phyloP scores from a whole-genome alignment of 2,329 filamentous ascomycete genomes.

The Alternaria infectoria region DNA sequence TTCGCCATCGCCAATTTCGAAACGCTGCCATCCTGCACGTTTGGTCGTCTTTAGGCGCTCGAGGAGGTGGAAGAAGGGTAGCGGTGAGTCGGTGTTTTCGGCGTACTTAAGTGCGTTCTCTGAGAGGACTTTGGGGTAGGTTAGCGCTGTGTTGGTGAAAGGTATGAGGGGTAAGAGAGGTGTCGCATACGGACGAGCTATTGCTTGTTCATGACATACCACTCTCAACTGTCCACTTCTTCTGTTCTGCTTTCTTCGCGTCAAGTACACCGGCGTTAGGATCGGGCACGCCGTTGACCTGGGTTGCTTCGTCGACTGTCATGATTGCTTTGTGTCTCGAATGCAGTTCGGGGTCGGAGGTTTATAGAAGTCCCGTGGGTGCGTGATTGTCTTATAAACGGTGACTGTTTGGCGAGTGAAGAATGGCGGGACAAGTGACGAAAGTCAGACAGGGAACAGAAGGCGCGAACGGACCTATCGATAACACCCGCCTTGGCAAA shows the following conservation, averaged over 20 bases:
- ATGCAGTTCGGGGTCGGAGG: background rate
- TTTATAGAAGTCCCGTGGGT: background rate
- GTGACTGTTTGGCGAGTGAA: slow-evolving; percentile 10
- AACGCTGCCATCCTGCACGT: slow-evolving; percentile 93
- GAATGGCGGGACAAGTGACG: slow-evolving; percentile 10
- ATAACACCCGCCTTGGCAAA: slow-evolving; percentile 31
- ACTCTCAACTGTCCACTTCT: slow-evolving; percentile 53
- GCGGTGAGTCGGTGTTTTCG: slow-evolving; percentile 71
- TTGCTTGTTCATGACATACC: slow-evolving; percentile 49
- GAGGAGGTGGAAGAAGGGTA: slow-evolving; percentile 93
- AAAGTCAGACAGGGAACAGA: slow-evolving; percentile 29
- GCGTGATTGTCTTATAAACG: background rate
- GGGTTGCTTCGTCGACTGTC: slow-evolving; percentile 45
- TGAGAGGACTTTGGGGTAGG: slow-evolving; percentile 61
- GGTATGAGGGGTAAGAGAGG: slow-evolving; percentile 22
- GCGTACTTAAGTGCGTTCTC: slow-evolving; percentile 65
- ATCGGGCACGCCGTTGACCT: slow-evolving; percentile 49
- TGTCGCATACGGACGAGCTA: slow-evolving; percentile 40
- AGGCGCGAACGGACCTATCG: slow-evolving; percentile 53
- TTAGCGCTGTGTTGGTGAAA: background rate
- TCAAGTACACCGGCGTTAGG: slow-evolving; percentile 46
- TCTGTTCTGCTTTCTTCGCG: slow-evolving; percentile 25
- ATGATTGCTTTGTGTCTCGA: slow-evolving; percentile 21
- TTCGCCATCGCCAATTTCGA: slow-evolving; percentile 77
- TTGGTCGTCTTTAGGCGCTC: slow-evolving; percentile 95